Percentiles rank a stretch among this genome's conserved stretches.
Evolutionary conservation across 2,329 filamentous ascomycete species (phyloP).

Genomic region (Pseudopithomyces maydicus): DNA sequence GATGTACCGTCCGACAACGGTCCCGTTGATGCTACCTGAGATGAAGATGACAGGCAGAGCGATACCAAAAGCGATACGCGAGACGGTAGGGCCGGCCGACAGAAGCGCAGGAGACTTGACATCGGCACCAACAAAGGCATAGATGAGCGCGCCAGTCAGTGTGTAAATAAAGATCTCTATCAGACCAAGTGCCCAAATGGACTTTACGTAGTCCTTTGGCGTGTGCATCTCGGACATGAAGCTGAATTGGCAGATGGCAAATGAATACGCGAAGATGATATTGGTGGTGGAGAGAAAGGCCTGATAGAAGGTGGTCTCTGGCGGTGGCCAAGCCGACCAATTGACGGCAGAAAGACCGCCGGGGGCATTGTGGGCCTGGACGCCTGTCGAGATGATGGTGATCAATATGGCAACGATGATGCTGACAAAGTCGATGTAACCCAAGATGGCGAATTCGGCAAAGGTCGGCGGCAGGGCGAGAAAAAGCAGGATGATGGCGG

Average conservation of each 20-base stretch:
- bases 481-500: slow-evolving; percentile 63
- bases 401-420: slow-evolving; percentile 69
- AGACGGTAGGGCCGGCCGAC: slow-evolving; percentile 62
- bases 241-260: slow-evolving; percentile 71
- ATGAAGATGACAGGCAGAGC: slow-evolving; percentile 75
- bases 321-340: slow-evolving; percentile 41
- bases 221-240: slow-evolving; percentile 71
- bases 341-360: slow-evolving; percentile 36
- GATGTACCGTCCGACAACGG: slow-evolving; percentile 70
- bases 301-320: slow-evolving; percentile 66
- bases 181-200: slow-evolving; percentile 61
- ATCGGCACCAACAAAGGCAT: slow-evolving; percentile 66
- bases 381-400: slow-evolving; percentile 70
- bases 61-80: slow-evolving; percentile 74
- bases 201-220: slow-evolving; percentile 66
- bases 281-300: slow-evolving; percentile 53
- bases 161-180: slow-evolving; percentile 66
- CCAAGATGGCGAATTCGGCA: slow-evolving; percentile 65
- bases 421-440: slow-evolving; percentile 62
- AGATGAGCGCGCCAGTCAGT: slow-evolving; percentile 71
- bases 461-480: slow-evolving; percentile 68
- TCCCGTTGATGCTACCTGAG: slow-evolving; percentile 71
- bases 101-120: slow-evolving; percentile 70
- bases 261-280: slow-evolving; percentile 45
- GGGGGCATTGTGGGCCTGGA: slow-evolving; percentile 35